phyloP scores from a whole-genome alignment of 1,284 basidiomycete genomes.

The Cryptococcus sp. region DNA sequence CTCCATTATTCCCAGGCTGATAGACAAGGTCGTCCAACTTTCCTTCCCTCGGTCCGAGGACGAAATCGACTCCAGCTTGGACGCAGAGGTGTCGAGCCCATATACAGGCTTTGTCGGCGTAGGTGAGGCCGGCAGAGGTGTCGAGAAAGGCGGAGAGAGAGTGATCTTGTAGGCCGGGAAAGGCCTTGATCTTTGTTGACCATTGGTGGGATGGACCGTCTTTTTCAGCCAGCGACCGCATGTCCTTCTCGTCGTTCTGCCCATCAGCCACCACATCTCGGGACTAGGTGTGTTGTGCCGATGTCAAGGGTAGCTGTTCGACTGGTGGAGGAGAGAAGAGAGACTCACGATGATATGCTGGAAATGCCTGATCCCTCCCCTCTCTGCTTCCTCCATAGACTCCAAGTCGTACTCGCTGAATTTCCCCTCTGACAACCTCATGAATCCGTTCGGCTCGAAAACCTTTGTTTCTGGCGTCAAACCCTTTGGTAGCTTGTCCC shows the following conservation, averaged over 20 bases:
- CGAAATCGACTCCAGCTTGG: constrained; percentile 19
- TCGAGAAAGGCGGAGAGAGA: neutral
- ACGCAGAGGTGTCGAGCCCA: constrained; percentile 17
- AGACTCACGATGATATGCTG: constrained; percentile 14
- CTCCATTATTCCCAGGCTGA: neutral
- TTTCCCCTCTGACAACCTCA: constrained; percentile 9
- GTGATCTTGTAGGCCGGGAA: neutral
- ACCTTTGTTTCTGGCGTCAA: constrained; percentile 11
- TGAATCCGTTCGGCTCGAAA: constrained; percentile 14
- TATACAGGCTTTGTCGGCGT: constrained; percentile 11
- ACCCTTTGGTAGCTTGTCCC: constrained; percentile 14
- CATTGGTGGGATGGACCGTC: neutral
- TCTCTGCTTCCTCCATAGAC: constrained; percentile 12
- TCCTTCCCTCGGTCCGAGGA: constrained; percentile 11
- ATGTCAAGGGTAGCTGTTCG: too few relatives aligned
- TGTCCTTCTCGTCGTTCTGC: neutral
- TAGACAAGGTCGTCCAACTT: constrained; percentile 10
- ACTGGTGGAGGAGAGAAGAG: too few relatives aligned
- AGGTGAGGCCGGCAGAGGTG: neutral
- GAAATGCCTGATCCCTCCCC: constrained; percentile 12
- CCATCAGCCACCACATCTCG: too few relatives aligned
- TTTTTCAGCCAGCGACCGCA: neutral
- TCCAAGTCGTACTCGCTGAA: constrained; percentile 10
- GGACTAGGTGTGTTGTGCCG: too few relatives aligned
- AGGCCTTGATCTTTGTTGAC: neutral